Percentiles rank a stretch among this genome's conserved stretches.
phyloP scores from a whole-genome alignment of 2,329 filamentous ascomycete species.

The Epichloe scottii region DNA sequence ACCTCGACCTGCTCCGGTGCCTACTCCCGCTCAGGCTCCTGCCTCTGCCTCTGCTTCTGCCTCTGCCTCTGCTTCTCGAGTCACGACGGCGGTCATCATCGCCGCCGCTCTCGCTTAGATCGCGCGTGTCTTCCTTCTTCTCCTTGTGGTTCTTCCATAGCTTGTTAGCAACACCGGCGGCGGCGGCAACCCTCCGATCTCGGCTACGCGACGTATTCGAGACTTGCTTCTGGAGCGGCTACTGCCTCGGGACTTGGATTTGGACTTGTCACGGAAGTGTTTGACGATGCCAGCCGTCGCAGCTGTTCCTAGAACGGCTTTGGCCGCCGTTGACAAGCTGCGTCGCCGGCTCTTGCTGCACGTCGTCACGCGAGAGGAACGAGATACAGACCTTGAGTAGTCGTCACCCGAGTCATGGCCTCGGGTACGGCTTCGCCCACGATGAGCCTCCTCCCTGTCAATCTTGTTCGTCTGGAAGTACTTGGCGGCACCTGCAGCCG shows the following conservation, averaged over 20 bases:
- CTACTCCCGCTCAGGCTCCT: slow-evolving; percentile 14
- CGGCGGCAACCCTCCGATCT: slow-evolving; percentile 49
- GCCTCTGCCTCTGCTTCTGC: slow-evolving; percentile 21
- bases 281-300: slow-evolving; percentile 46
- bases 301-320: slow-evolving; percentile 44
- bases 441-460: slow-evolving; percentile 44
- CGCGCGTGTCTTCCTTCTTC: slow-evolving; percentile 39
- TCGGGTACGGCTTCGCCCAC: slow-evolving; percentile 42
- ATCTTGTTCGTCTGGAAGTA: slow-evolving; percentile 48
- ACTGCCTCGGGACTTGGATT: slow-evolving; percentile 14
- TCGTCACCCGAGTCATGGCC: slow-evolving; percentile 28
- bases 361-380: slow-evolving; percentile 24
- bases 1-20: slow-evolving; percentile 33
- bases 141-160: slow-evolving; percentile 48
- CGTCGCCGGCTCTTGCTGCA: slow-evolving; percentile 32
- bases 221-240: slow-evolving; percentile 32
- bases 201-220: slow-evolving; percentile 39
- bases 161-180: slow-evolving; percentile 48
- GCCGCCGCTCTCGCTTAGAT: slow-evolving; percentile 20
- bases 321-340: slow-evolving; percentile 37
- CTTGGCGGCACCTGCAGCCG: slow-evolving; percentile 52
- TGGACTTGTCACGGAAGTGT: slow-evolving; percentile 42
- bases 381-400: slow-evolving; percentile 24
- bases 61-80: slow-evolving; percentile 15
- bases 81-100: slow-evolving; percentile 22